Conservation (phyloP, 2,329 filamentous ascomycete species). For the Colletotrichum lini region DNA sequence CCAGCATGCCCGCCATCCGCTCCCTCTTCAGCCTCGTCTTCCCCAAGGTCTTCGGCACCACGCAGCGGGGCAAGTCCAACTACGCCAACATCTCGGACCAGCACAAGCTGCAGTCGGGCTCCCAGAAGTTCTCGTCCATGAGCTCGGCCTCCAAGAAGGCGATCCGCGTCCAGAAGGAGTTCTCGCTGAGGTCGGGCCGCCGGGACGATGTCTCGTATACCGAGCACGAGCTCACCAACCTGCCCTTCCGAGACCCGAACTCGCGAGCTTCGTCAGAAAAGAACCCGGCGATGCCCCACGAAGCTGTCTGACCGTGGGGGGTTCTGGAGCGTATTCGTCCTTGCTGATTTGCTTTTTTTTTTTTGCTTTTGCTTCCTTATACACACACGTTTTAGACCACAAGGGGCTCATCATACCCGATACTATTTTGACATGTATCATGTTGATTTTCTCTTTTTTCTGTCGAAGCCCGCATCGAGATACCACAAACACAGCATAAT, state of each 20-base stretch:
- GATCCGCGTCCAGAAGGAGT: constrained; percentile 34
- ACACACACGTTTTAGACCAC: neutral
- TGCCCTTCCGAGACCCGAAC: constrained; percentile 11
- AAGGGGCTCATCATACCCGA: neutral
- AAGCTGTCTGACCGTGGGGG: constrained; percentile 13
- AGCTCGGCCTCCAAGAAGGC: neutral
- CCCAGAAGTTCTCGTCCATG: constrained; percentile 20
- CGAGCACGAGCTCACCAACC: constrained; percentile 18
- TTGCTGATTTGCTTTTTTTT: too few relatives aligned
- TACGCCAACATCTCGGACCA: constrained; percentile 35
- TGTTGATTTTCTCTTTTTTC: too few relatives aligned
- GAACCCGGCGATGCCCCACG: constrained; percentile 24
- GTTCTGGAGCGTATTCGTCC: too few relatives aligned
- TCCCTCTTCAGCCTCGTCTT: constrained; percentile 53
- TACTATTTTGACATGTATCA: neutral
- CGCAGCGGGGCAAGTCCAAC: constrained; percentile 42
- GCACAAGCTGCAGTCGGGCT: neutral
- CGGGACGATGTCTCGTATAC: constrained; percentile 24
- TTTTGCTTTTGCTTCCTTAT: neutral
- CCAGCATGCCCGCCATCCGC: constrained; percentile 48
- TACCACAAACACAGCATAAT: neutral
- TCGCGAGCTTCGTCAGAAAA: constrained; percentile 19
- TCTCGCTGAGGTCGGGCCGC: constrained; percentile 28
- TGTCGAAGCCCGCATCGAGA: neutral
- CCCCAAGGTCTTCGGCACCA: constrained; percentile 50